Evolutionary conservation across 768 basidiomycete species (phyloP), one percentile per base, ranked within the genome.

Genomic region (Serendipita vermifera): DNA sequence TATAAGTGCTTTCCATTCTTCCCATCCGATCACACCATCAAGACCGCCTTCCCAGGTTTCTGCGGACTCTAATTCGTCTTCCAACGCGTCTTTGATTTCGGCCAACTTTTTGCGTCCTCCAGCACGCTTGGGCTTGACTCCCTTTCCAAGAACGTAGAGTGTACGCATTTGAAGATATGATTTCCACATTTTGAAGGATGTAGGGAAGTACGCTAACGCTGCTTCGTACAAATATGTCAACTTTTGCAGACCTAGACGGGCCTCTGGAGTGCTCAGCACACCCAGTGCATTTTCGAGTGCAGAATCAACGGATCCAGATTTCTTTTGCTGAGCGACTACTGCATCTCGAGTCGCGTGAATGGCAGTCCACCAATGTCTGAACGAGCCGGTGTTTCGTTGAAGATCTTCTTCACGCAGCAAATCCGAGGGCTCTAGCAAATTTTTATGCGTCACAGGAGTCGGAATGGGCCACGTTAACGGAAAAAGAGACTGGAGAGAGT

Each of bases 121-220:
- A 2, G 87, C 78, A 48, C 80, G 78, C 73, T 89, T 85, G 69
- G 81, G 85, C 38, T 76, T 66, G 4, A 82, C 69, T 1, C 75
- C 77, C 61, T 78, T 83, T 2, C 94, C 96, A 7, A 94, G 73
- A 3, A 98, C 88, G 69, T 84, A 96, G 1, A 77, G 75, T 76
- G 87, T 83, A 46, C 96, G 79, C 71, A 83, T 80, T 53, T 75
- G 76, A 38, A 97, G 74, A 68, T 99, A 99, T 0, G 87, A 78
- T 65, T 90, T 92, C 96, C 96, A 98, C 54, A 98, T 71, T 68
- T 96, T 92, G 80, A 90, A 98, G 2, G 85, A 88, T 9, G 77
- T 80, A 0, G 93, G 85, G 64, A 97, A 96, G 60, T 92, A 79
- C 3, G 71, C 76, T 22, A 99, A 77, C 0, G 94, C 94, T 17